Percentiles rank a stretch among this genome's conserved stretches.
Evolutionary conservation across 257 asterid genomes (phyloP).

Genomic region (Penstemon newberryi): DNA sequence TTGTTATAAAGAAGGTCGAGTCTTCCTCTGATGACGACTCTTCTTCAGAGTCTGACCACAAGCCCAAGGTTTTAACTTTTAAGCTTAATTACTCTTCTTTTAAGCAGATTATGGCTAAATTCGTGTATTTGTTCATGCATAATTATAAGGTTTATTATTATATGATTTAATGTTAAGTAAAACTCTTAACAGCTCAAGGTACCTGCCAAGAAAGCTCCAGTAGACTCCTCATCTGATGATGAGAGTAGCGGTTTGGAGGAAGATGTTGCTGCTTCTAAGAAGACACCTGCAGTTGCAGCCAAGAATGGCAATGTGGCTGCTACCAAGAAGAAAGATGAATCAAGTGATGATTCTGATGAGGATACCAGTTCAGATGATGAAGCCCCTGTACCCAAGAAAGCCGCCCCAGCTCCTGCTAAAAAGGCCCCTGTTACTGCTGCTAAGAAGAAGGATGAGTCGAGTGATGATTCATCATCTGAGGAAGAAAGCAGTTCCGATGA

Average conservation of each 20-base stretch:
- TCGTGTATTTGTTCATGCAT: neutral
- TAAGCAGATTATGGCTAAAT: neutral
- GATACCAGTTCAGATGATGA: slow-evolving; percentile 30
- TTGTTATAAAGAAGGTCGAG: slow-evolving; percentile 39
- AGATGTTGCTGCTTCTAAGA: slow-evolving; percentile 1
- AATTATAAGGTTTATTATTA: no score
- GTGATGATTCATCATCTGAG: slow-evolving; percentile 1
- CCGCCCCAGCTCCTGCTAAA: slow-evolving; percentile 18
- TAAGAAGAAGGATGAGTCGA: slow-evolving; percentile 29
- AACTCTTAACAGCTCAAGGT: slow-evolving; percentile 27
- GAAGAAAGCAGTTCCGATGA: slow-evolving; percentile 18
- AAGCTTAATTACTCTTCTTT: neutral
- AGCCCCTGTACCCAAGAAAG: neutral
- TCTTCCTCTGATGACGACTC: slow-evolving; percentile 49
- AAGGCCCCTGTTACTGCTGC: slow-evolving; percentile 15
- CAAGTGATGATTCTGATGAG: slow-evolving; percentile 29
- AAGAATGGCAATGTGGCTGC: slow-evolving; percentile 32
- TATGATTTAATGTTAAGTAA: no score
- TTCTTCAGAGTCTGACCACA: slow-evolving; percentile 36
- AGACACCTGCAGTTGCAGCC: slow-evolving; percentile 21
- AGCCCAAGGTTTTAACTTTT: slow-evolving; percentile 26
- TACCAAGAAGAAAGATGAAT: slow-evolving; percentile 34
- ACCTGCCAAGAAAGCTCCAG: slow-evolving; percentile 9
- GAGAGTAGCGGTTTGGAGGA: slow-evolving; percentile 16
- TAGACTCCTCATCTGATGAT: slow-evolving; percentile 6